Evolutionary conservation across 495 filamentous ascomycete genomes (phyloP), one percentile per base, ranked within the genome.

Genomic region (Hamigera avellanea): DNA sequence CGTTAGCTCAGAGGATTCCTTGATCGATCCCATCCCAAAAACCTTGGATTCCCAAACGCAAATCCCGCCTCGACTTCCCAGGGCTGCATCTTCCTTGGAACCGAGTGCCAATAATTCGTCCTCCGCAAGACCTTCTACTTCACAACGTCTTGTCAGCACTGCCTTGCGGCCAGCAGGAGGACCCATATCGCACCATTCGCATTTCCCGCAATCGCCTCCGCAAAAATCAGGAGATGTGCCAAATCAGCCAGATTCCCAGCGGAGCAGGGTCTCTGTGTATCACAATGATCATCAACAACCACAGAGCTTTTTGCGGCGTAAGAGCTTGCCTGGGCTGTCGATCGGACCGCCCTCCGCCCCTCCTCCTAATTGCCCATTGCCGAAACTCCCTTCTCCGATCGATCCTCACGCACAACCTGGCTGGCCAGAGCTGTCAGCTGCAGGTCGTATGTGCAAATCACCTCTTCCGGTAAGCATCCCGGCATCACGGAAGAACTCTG

Each of bases 291-390:
- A 54, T 35, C 33, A 2, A 18, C 12, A 5, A 5, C 14, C 26
- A 18, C 37, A 41, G 19, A 43, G 37, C 13, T 44, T 57, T 40
- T 33, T 44, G 8, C 55, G 52, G 18, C 64, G 73, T 21, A 70
- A 69, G 41, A 79, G 75, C 46, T 64, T 80, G 63, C 72, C 73
- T 3, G 69, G 71, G 6, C 53, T 81, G 19, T 56, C 55, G 1
- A 61, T 72, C 8, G 75, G 75, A 1, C 78, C 76, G 29, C 78
- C 78, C 0, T 66, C 64, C 9, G 72, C 67, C 10, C 78, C 78
- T 9, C 78, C 78, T 12, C 78, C 78, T 8, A 75, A 67, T 14
- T 70, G 67, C 35, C 76, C 78, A 0, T 62, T 82, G 3, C 78
- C 78, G 6, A 73, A 77, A 4, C 62, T 82, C 8, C 78, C 78